Percentiles rank a stretch among this genome's conserved stretches.
phyloP scores from a whole-genome alignment of 1,284 basidiomycete species.

The Ganoderma multipileum region DNA sequence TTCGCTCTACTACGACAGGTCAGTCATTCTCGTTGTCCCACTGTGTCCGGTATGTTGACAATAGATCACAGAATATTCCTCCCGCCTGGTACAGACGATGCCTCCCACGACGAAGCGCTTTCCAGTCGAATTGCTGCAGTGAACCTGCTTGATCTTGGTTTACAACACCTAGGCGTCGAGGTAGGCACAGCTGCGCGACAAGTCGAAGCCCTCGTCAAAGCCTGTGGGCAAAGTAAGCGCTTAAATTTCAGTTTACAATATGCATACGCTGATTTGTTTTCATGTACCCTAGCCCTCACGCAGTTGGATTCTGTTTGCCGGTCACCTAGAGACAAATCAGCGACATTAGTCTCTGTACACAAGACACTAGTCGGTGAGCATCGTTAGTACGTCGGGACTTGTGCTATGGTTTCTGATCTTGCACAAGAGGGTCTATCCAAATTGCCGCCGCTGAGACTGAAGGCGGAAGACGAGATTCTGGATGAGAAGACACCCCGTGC shows the following conservation, averaged over 20 bases:
- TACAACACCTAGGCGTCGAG: constrained; percentile 88
- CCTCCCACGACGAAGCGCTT: constrained; percentile 86
- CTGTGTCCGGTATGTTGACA: neutral
- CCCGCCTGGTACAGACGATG: constrained; percentile 76
- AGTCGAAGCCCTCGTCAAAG: constrained; percentile 69
- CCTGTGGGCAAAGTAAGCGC: constrained; percentile 79
- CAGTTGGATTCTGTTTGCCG: constrained; percentile 67
- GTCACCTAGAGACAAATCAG: constrained; percentile 81
- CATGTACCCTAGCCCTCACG: constrained; percentile 61
- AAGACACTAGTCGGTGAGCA: constrained; percentile 79
- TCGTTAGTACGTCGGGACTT: too few relatives aligned
- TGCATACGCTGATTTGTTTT: neutral
- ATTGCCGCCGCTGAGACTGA: constrained; percentile 70
- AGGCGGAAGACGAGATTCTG: constrained; percentile 58
- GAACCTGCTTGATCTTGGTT: constrained; percentile 85
- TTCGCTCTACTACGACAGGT: constrained; percentile 65
- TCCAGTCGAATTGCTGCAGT: constrained; percentile 89
- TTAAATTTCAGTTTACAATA: neutral
- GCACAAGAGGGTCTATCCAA: constrained; percentile 69
- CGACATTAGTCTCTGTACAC: constrained; percentile 83
- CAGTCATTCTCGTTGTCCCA: constrained; percentile 12
- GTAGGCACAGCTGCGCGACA: constrained; percentile 60
- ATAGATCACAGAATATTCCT: constrained; percentile 59
- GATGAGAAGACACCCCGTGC: constrained; percentile 46
- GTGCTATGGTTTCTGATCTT: neutral